Percentiles rank a stretch among this genome's conserved stretches.
Conservation (phyloP, 345 rosid genomes). For the Camelina laxa region DNA sequence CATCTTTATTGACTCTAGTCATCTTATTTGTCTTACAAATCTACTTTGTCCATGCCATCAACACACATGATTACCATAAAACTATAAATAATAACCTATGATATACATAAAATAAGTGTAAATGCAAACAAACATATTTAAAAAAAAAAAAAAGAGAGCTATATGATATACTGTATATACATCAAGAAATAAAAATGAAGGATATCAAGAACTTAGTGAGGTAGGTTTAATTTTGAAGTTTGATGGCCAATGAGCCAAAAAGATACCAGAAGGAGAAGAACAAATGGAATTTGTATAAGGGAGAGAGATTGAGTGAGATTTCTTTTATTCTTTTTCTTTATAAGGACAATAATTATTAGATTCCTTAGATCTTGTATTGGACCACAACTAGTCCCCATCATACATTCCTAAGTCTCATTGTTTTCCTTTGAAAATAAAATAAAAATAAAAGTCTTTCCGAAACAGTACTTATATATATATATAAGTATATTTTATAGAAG, state of each 20-base stretch:
- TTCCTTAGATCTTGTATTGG: constrained; percentile 49
- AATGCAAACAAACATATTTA: constrained; percentile 11
- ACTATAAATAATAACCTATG: background rate
- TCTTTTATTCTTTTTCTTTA: constrained; percentile 38
- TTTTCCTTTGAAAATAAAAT: constrained; percentile 17
- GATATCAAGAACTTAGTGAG: background rate
- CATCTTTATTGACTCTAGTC: constrained; percentile 41
- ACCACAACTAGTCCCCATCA: constrained; percentile 44
- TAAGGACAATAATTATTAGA: constrained; percentile 45
- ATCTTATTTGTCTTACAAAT: constrained; percentile 30
- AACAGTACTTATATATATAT: constrained; percentile 7
- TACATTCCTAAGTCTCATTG: constrained; percentile 40
- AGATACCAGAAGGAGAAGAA: background rate
- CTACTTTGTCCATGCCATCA: constrained; percentile 21
- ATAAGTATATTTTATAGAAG: background rate
- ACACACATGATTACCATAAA: constrained; percentile 14
- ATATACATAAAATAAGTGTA: background rate
- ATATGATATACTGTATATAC: background rate
- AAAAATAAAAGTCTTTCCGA: constrained; percentile 1
- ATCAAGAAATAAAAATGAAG: background rate
- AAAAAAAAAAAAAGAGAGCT: background rate
- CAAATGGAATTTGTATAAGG: constrained; percentile 33
- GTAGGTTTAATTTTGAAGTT: background rate
- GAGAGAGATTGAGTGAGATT: constrained; percentile 40
- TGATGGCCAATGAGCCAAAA: background rate